Conservation (phyloP, 345 rosid species). For the Citrus reticulata region DNA sequence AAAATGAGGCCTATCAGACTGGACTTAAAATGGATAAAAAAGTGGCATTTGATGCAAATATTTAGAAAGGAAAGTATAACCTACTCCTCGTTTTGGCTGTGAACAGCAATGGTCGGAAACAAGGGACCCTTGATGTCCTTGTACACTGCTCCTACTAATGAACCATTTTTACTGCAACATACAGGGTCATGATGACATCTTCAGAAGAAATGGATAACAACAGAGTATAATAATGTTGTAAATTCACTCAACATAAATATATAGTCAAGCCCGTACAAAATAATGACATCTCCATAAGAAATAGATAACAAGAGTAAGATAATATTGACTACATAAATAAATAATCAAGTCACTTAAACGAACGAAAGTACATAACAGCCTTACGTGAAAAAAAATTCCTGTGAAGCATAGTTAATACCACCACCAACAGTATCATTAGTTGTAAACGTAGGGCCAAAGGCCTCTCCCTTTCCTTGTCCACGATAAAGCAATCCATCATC, state of each 20-base stretch:
- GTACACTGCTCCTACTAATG: slow-evolving; percentile 55
- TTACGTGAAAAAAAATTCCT: slow-evolving; percentile 96
- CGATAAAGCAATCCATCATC: slow-evolving; percentile 82
- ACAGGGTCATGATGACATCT: slow-evolving; percentile 8
- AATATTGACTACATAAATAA: background rate
- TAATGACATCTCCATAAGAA: slow-evolving; percentile 9
- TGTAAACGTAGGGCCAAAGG: slow-evolving; percentile 83
- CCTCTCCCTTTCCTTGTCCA: slow-evolving; percentile 74
- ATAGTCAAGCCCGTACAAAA: background rate
- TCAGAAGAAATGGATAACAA: slow-evolving; percentile 14
- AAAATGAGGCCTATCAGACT: background rate
- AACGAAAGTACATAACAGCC: slow-evolving; percentile 26
- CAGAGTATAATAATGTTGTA: background rate
- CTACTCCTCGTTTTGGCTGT: slow-evolving; percentile 97
- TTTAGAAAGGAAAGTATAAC: slow-evolving; percentile 26
- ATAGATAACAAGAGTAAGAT: slow-evolving; percentile 10
- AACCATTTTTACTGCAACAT: slow-evolving; percentile 69
- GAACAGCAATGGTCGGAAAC: slow-evolving; percentile 90
- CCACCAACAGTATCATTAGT: slow-evolving; percentile 80
- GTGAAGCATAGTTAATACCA: slow-evolving; percentile 84
- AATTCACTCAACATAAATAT: background rate
- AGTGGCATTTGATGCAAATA: background rate
- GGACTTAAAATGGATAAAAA: background rate
- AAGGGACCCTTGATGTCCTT: slow-evolving; percentile 71
- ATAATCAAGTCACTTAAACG: background rate